Evolutionary conservation across 148 eudicot genomes (phyloP).

Genomic region (Oxyria digyna): DNA sequence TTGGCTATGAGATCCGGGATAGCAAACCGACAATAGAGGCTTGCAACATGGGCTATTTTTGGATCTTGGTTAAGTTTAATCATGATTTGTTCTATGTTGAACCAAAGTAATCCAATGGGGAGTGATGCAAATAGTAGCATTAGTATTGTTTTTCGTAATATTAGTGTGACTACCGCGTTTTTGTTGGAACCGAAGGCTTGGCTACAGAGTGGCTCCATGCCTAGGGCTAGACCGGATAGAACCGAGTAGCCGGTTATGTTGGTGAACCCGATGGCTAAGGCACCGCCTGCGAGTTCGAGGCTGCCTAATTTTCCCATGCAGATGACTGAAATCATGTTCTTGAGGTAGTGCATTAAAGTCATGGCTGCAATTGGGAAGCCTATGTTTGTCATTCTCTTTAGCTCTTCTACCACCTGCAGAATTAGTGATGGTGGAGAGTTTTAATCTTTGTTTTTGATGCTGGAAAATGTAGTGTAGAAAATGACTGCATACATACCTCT

Average conservation of each 20-base stretch:
- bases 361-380: constrained; percentile 62
- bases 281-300: constrained; percentile 82
- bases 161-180: constrained; percentile 27
- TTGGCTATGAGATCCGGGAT: constrained; percentile 76
- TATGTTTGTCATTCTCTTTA: constrained; percentile 51
- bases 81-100: constrained; percentile 63
- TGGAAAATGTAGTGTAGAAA: background rate
- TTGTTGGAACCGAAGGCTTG: constrained; percentile 74
- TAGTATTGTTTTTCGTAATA: constrained; percentile 47
- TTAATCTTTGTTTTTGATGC: constrained; percentile 6
- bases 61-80: constrained; percentile 52
- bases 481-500: constrained; percentile 38
- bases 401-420: constrained; percentile 48
- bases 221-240: constrained; percentile 71
- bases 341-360: constrained; percentile 52
- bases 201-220: constrained; percentile 91
- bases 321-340: constrained; percentile 60
- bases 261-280: constrained; percentile 83
- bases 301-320: constrained; percentile 82
- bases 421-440: constrained; percentile 4
- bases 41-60: constrained; percentile 48
- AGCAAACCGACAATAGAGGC: constrained; percentile 55
- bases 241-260: constrained; percentile 84
- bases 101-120: constrained; percentile 61
- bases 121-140: constrained; percentile 44